Evolutionary conservation across 2,329 filamentous ascomycete genomes (phyloP).

Genomic region (Stemphylium vesicarium): DNA sequence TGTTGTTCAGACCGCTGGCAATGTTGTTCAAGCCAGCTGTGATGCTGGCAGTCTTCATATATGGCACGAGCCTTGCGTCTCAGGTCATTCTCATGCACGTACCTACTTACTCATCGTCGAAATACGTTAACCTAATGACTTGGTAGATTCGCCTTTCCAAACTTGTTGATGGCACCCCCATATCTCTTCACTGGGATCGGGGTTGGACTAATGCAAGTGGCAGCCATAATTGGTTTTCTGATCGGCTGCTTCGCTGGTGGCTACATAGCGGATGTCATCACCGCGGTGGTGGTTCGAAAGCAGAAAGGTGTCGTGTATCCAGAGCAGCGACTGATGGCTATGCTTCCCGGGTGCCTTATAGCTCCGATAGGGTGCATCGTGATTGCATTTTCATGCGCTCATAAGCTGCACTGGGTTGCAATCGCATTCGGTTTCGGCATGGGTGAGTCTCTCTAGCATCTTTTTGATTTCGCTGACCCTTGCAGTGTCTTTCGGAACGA

Average conservation of each 20-base stretch:
- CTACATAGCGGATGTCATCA: slow-evolving; percentile 13
- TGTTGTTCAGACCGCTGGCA: background rate
- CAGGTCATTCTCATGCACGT: slow-evolving; percentile 14
- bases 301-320: slow-evolving; percentile 9
- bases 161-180: slow-evolving; percentile 9
- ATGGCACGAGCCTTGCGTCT: slow-evolving; percentile 12
- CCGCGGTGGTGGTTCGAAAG: slow-evolving; percentile 9
- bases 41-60: slow-evolving; percentile 13
- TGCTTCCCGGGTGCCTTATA: slow-evolving; percentile 7
- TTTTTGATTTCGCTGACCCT: background rate
- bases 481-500: slow-evolving; percentile 14
- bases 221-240: slow-evolving; percentile 13
- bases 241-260: slow-evolving; percentile 14
- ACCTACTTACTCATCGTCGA: background rate
- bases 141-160: slow-evolving; percentile 15
- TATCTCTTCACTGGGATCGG: slow-evolving; percentile 12
- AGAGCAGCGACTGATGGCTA: slow-evolving; percentile 11
- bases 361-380: slow-evolving; percentile 8
- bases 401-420: slow-evolving; percentile 14
- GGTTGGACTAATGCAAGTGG: slow-evolving; percentile 12
- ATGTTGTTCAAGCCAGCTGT: slow-evolving; percentile 9
- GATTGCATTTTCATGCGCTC: slow-evolving; percentile 9
- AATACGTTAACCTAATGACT: background rate
- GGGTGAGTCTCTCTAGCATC: background rate
- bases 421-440: slow-evolving; percentile 15